phyloP scores from a whole-genome alignment of 2,329 filamentous ascomycete species.

The Graphiopsis chlorocephala region DNA sequence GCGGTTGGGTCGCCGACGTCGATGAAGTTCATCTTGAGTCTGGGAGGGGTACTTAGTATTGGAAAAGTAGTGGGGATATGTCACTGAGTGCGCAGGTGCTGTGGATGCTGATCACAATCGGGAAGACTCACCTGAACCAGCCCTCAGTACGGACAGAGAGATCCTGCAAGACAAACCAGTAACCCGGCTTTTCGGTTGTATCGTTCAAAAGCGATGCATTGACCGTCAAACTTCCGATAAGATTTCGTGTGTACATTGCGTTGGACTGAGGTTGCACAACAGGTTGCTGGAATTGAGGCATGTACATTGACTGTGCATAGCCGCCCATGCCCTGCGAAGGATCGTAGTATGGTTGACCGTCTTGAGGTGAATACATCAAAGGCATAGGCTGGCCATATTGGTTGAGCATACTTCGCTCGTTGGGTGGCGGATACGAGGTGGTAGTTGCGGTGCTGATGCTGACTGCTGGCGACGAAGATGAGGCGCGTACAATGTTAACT shows the following conservation, averaged over 20 bases:
- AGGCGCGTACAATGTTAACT: constrained; percentile 67
- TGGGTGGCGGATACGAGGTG: constrained; percentile 67
- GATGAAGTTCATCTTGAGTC: constrained; percentile 72
- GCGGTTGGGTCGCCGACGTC: constrained; percentile 56
- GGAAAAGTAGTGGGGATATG: not conserved
- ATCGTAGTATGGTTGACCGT: constrained; percentile 25
- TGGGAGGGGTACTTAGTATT: not conserved
- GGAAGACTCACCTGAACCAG: constrained; percentile 79
- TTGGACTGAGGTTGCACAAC: constrained; percentile 33
- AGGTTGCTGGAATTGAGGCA: constrained; percentile 20
- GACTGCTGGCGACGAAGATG: constrained; percentile 58
- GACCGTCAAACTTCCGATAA: constrained; percentile 87
- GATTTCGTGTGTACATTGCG: constrained; percentile 90
- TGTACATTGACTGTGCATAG: constrained; percentile 19
- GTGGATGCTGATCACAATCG: constrained; percentile 47
- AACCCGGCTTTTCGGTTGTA: constrained; percentile 73
- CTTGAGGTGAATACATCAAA: constrained; percentile 20
- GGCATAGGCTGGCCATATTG: constrained; percentile 16
- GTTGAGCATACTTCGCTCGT: constrained; percentile 29
- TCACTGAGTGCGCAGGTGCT: not conserved
- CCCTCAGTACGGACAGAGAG: constrained; percentile 92
- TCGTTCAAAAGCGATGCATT: constrained; percentile 85
- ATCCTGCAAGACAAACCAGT: constrained; percentile 97
- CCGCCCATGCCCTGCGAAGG: constrained; percentile 17
- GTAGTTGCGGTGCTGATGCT: constrained; percentile 80